Percentiles rank a stretch among this genome's conserved stretches.
Evolutionary conservation across 2,329 filamentous ascomycete species (phyloP).

Genomic region (Anisogramma anomala): DNA sequence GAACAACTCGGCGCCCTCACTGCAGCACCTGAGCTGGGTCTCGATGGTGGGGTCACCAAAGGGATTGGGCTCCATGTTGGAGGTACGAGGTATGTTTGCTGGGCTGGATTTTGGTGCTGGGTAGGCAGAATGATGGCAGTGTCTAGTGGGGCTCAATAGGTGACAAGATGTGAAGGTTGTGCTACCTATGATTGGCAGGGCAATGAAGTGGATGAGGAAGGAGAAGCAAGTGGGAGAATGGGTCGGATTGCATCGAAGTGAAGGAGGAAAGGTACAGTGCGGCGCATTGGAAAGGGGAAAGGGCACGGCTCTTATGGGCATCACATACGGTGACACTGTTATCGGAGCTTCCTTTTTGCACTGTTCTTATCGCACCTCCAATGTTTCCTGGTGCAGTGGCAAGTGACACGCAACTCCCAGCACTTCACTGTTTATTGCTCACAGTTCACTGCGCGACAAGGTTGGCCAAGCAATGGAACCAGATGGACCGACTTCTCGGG

Average conservation of each 20-base stretch:
- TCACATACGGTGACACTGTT: slow-evolving; percentile 2
- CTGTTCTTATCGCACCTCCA: slow-evolving; percentile 9
- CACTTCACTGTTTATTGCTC: too few relatives aligned
- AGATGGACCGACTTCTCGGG: slow-evolving; percentile 11
- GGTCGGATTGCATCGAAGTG: background rate
- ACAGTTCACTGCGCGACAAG: background rate
- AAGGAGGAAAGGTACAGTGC: slow-evolving; percentile 10
- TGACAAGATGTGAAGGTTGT: too few relatives aligned
- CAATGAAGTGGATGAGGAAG: background rate
- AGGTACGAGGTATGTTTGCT: background rate
- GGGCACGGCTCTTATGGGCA: background rate
- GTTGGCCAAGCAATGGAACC: background rate
- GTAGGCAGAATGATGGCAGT: too few relatives aligned
- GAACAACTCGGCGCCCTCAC: slow-evolving; percentile 55
- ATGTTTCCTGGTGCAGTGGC: background rate
- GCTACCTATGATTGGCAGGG: too few relatives aligned
- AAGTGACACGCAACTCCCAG: too few relatives aligned
- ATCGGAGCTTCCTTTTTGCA: slow-evolving; percentile 1
- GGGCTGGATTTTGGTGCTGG: background rate
- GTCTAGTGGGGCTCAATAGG: too few relatives aligned
- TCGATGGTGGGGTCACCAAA: slow-evolving; percentile 21
- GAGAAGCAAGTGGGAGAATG: background rate
- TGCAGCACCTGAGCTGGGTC: slow-evolving; percentile 33
- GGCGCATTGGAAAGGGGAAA: slow-evolving; percentile 6
- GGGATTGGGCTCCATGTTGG: background rate